Percentiles rank a stretch among this genome's conserved stretches.
phyloP scores from a whole-genome alignment of 306 rosid genomes.

The Cyamopsis tetragonoloba region DNA sequence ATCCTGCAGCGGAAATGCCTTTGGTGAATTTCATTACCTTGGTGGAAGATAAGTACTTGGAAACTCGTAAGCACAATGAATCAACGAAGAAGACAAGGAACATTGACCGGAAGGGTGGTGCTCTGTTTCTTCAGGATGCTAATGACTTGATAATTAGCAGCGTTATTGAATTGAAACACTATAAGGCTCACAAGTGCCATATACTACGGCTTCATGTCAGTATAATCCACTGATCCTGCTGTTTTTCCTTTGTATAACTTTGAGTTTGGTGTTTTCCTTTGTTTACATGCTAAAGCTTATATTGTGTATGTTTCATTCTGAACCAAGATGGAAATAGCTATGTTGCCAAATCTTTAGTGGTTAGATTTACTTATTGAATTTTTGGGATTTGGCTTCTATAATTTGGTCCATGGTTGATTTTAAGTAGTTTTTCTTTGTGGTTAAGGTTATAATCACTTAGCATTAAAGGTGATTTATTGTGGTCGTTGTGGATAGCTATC shows the following conservation, averaged over 20 bases:
- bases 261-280: not conserved
- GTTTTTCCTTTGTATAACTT: not conserved
- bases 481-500: no score
- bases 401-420: no score
- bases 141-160: conserved; percentile 16
- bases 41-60: conserved; percentile 29
- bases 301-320: not conserved
- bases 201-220: conserved; percentile 54
- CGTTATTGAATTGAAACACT: conserved; percentile 27
- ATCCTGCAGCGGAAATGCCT: conserved; percentile 28
- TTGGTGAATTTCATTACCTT: conserved; percentile 24
- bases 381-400: no score
- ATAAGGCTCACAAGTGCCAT: conserved; percentile 36
- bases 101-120: conserved; percentile 31
- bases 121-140: conserved; percentile 39
- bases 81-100: conserved; percentile 24
- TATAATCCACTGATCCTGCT: not conserved
- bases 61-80: not conserved
- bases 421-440: no score
- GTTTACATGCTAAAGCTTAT: not conserved
- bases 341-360: conserved; percentile 35
- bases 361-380: conserved; percentile 2
- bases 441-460: no score
- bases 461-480: no score
- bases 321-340: conserved; percentile 35